These are phyloP conservation scores for Solanum ahanhuiri DNA, from an alignment of 257 asterid genomes.

Conservation along the genomic window DNA sequence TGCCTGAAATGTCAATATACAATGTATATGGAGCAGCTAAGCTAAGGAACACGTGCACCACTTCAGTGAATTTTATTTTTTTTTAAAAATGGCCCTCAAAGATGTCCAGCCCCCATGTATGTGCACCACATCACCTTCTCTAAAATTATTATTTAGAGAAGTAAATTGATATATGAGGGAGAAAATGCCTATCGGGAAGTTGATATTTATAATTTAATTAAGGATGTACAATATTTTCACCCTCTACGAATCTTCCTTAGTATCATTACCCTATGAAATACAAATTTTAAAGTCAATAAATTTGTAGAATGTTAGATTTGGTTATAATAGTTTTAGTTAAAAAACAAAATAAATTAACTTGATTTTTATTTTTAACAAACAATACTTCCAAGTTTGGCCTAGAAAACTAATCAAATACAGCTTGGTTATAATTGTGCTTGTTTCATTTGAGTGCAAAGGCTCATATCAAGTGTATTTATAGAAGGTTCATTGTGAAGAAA, in stretches of 20 bases:
- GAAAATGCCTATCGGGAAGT: neutral
- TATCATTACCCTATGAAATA: neutral
- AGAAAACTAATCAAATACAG: neutral
- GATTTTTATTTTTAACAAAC: neutral
- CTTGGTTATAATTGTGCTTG: neutral
- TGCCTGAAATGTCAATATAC: constrained; percentile 17
- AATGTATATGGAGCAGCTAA: constrained; percentile 23
- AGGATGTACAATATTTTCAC: neutral
- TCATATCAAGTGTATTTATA: neutral
- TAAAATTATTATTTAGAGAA: too few species aligned
- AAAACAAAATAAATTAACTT: neutral
- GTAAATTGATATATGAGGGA: neutral
- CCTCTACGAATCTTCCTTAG: neutral
- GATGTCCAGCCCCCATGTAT: constrained; percentile 48
- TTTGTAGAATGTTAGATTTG: neutral
- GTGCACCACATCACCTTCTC: constrained; percentile 28
- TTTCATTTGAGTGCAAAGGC: neutral
- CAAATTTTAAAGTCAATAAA: neutral
- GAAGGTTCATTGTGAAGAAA: neutral
- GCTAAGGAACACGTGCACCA: constrained; percentile 64
- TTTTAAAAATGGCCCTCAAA: constrained; percentile 36
- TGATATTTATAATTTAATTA: neutral
- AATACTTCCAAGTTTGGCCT: neutral
- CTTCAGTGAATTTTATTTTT: constrained; percentile 20
- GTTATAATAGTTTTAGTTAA: neutral